phyloP scores from a whole-genome alignment of 768 basidiomycete species.

The Coprinellus micaceus region DNA sequence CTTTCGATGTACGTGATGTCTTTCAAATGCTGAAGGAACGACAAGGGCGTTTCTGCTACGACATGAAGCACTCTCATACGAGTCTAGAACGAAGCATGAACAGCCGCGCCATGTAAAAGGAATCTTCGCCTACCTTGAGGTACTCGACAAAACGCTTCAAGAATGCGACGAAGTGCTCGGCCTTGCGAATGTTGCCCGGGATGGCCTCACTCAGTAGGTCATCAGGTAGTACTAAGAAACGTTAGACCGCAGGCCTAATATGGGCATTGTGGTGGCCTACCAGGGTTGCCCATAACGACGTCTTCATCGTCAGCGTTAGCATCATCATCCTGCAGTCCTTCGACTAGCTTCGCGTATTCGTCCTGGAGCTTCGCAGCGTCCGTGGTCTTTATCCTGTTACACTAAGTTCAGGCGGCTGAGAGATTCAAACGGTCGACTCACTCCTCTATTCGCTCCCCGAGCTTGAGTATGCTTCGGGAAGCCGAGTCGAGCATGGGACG shows the following conservation, averaged over 20 bases:
- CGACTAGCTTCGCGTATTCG: conserved; percentile 93
- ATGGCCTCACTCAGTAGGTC: conserved; percentile 94
- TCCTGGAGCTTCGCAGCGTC: conserved; percentile 94
- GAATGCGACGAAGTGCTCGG: conserved; percentile 98
- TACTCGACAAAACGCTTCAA: conserved; percentile 98
- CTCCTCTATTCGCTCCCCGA: conserved; percentile 95
- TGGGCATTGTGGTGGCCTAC: conserved; percentile 37
- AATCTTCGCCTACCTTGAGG: conserved; percentile 63
- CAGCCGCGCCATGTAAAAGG: not conserved
- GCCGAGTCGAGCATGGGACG: conserved; percentile 97
- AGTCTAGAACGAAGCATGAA: conserved; percentile 50
- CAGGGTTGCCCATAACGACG: conserved; percentile 82
- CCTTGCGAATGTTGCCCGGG: conserved; percentile 97
- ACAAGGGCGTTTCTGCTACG: conserved; percentile 95
- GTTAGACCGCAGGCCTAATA: conserved; percentile 23
- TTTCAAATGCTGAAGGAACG: conserved; percentile 96
- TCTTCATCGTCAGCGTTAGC: conserved; percentile 59
- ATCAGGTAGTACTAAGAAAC: conserved; percentile 69
- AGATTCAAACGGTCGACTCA: conserved; percentile 32
- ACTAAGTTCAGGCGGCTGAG: not conserved
- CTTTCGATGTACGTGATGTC: conserved; percentile 98
- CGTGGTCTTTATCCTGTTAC: conserved; percentile 82
- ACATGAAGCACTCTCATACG: conserved; percentile 99
- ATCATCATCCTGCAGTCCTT: conserved; percentile 82
- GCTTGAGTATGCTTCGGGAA: conserved; percentile 75